Evolutionary conservation across 768 basidiomycete genomes (phyloP).

Genomic region (Lyophyllum semitale): DNA sequence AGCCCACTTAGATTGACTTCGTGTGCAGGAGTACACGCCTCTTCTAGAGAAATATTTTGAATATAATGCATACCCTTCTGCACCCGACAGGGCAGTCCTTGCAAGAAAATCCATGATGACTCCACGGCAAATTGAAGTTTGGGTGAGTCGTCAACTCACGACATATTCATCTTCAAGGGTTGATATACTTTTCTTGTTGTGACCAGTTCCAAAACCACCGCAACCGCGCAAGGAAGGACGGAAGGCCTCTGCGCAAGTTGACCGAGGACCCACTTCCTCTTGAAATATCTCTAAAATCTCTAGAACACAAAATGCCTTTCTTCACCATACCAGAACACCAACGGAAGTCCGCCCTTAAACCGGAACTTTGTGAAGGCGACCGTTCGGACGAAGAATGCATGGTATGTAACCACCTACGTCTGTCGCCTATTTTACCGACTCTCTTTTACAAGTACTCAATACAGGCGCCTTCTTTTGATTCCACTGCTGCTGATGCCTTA

Average conservation of each 20-base stretch:
- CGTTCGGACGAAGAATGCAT: slow-evolving; percentile 3
- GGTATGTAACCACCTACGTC: neutral
- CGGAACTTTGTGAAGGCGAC: slow-evolving; percentile 4
- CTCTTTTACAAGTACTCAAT: neutral
- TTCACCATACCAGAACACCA: no score
- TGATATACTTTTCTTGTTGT: neutral
- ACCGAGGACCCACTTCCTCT: slow-evolving; percentile 18
- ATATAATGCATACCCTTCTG: slow-evolving; percentile 51
- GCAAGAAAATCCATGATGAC: slow-evolving; percentile 48
- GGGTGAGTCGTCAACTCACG: slow-evolving; percentile 36
- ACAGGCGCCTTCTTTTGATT: neutral
- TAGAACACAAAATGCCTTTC: slow-evolving; percentile 26
- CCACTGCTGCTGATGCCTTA: neutral
- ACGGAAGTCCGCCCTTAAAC: slow-evolving; percentile 8
- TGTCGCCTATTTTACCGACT: neutral
- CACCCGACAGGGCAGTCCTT: slow-evolving; percentile 35
- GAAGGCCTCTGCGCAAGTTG: slow-evolving; percentile 20
- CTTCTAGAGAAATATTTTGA: no score
- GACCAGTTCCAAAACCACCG: no score
- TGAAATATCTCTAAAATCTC: slow-evolving; percentile 19
- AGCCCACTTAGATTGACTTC: neutral
- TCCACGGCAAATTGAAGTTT: slow-evolving; percentile 62
- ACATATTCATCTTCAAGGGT: neutral
- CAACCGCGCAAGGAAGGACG: slow-evolving; percentile 35
- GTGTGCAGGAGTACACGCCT: slow-evolving; percentile 45